These are phyloP conservation scores for Termitomyces sp. DNA, from an alignment of 768 basidiomycete genomes.

Conservation along the genomic window DNA sequence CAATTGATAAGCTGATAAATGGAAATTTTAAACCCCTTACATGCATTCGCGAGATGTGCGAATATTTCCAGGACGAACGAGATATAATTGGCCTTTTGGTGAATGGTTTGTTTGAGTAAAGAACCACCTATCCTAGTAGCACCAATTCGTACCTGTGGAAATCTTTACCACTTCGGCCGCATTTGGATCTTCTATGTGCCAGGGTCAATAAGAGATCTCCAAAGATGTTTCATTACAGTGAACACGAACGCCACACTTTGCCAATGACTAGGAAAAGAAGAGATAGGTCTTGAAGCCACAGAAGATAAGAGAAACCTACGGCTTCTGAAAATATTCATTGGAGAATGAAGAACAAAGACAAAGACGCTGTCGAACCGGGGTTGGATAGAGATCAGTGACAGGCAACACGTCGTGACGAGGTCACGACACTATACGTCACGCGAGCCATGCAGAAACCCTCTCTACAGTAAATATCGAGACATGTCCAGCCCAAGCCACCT, in stretches of 20 bases:
- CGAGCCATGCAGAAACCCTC: neutral
- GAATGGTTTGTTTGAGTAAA: constrained; percentile 2
- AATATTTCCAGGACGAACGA: constrained; percentile 86
- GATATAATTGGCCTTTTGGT: constrained; percentile 66
- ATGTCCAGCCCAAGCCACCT: constrained; percentile 10
- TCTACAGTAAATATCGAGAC: neutral
- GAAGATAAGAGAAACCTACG: constrained; percentile 39
- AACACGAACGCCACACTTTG: constrained; percentile 88
- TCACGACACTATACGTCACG: constrained; percentile 25
- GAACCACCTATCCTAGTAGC: neutral
- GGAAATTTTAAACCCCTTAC: constrained; percentile 40
- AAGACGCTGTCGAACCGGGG: neutral
- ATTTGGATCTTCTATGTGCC: constrained; percentile 77
- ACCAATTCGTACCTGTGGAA: constrained; percentile 45
- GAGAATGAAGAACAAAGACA: constrained; percentile 13
- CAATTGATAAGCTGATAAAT: constrained; percentile 1
- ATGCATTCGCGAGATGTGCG: constrained; percentile 96
- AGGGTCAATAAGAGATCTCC: constrained; percentile 19
- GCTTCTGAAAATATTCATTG: constrained; percentile 84
- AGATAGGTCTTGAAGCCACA: constrained; percentile 15
- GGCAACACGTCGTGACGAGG: constrained; percentile 32
- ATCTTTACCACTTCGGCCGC: constrained; percentile 95
- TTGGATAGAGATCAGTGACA: constrained; percentile 8
- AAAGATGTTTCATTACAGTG: constrained; percentile 6
- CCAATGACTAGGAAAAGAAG: constrained; percentile 56